These are phyloP conservation scores for Coemansia guatemalensis DNA, from an alignment of 192 early-diverging fungal genomes.

Conservation along the genomic window DNA sequence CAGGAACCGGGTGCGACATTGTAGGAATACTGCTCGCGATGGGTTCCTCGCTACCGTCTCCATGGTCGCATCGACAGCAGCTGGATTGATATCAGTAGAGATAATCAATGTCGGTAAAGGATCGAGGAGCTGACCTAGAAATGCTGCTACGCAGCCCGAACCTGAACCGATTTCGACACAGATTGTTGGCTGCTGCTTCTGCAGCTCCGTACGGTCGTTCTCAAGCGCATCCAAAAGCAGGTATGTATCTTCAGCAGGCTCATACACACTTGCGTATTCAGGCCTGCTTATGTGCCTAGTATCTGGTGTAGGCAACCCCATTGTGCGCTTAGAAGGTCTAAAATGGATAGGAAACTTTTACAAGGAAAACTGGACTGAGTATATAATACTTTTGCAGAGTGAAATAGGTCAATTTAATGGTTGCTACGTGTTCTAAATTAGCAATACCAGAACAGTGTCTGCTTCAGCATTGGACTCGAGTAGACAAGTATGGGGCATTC, in stretches of 20 bases:
- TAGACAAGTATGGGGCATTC: not conserved
- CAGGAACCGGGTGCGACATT: conserved; percentile 64
- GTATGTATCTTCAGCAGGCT: conserved; percentile 94
- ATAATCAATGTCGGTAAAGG: conserved; percentile 38
- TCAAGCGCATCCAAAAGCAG: conserved; percentile 92
- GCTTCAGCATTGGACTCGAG: too few species aligned
- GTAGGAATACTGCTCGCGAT: conserved; percentile 51
- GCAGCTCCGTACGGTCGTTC: conserved; percentile 60
- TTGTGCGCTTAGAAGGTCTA: conserved; percentile 3
- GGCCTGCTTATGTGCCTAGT: conserved; percentile 65
- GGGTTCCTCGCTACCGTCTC: conserved; percentile 63
- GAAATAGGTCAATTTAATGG: not conserved
- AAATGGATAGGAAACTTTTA: not conserved
- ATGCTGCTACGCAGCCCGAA: conserved; percentile 84
- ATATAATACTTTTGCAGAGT: conserved; percentile 1
- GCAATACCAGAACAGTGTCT: too few species aligned
- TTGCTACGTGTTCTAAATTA: not conserved
- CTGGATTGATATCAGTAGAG: conserved; percentile 82
- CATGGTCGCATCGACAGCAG: conserved; percentile 65
- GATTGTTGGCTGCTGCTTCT: conserved; percentile 58
- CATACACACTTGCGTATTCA: conserved; percentile 77
- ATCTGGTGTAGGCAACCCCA: conserved; percentile 71
- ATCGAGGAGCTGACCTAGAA: conserved; percentile 57
- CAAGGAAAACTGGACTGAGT: not conserved
- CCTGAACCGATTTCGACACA: conserved; percentile 89